phyloP scores from a whole-genome alignment of 495 filamentous ascomycete species.

The Sabuloglossum arenarium region DNA sequence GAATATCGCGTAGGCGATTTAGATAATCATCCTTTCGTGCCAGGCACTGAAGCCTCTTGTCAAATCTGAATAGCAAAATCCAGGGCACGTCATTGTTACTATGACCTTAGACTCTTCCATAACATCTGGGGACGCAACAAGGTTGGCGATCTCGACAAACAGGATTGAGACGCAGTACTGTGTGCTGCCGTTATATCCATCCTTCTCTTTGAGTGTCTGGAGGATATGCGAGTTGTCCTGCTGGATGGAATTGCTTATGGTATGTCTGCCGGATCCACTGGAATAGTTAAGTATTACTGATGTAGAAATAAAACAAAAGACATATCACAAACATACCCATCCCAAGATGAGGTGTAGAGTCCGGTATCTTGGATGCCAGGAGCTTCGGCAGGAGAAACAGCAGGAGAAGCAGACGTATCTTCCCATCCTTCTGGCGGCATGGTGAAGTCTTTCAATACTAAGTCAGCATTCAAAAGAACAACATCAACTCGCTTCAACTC shows the following conservation, averaged over 20 bases:
- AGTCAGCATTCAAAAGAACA: conserved; percentile 25
- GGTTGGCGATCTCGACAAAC: not conserved
- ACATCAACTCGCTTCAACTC: conserved; percentile 20
- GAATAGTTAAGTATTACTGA: not conserved
- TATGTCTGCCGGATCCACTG: not conserved
- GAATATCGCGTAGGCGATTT: not conserved
- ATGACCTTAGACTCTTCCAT: not conserved
- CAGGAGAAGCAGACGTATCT: conserved; percentile 29
- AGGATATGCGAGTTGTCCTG: too few relatives aligned
- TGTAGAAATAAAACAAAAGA: too few relatives aligned
- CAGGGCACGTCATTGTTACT: not conserved
- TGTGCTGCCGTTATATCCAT: not conserved
- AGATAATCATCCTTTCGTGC: not conserved
- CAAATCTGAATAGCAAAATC: not conserved
- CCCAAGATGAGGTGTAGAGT: not conserved
- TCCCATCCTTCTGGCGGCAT: conserved; percentile 29
- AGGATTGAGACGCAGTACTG: not conserved
- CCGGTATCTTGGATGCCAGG: not conserved
- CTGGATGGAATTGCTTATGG: too few relatives aligned
- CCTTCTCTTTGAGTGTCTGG: too few relatives aligned
- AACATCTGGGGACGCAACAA: too few relatives aligned
- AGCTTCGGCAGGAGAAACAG: conserved; percentile 32
- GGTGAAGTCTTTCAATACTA: conserved; percentile 19
- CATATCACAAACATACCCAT: not conserved
- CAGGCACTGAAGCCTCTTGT: not conserved